Conservation (phyloP, 1,139 yeast genomes). For the Geotrichum bryndzae region DNA sequence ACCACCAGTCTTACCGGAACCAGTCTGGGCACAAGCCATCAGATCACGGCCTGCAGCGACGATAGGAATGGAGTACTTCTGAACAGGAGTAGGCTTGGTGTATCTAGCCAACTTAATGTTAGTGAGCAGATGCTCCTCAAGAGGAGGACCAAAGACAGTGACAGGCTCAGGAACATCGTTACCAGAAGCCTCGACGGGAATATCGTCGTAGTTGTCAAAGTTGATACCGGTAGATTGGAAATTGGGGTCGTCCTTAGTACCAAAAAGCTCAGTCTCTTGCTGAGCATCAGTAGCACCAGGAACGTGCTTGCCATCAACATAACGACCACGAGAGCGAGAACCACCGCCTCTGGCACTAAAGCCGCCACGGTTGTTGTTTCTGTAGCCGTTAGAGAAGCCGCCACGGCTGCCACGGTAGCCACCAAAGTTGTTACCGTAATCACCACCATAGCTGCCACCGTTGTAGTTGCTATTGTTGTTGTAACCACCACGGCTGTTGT, state of each 20-base stretch:
- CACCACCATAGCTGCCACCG: not conserved
- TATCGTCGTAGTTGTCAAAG: slow-evolving; percentile 96
- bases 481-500: not conserved
- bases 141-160: slow-evolving; percentile 81
- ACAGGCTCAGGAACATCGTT: slow-evolving; percentile 93
- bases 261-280: slow-evolving; percentile 77
- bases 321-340: slow-evolving; percentile 34
- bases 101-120: slow-evolving; percentile 86
- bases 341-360: slow-evolving; percentile 31
- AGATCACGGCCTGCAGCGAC: slow-evolving; percentile 93
- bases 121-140: slow-evolving; percentile 79
- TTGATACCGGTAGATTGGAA: slow-evolving; percentile 96
- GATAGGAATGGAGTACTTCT: slow-evolving; percentile 95
- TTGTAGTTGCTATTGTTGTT: not conserved
- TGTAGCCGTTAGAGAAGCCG: slow-evolving; percentile 26
- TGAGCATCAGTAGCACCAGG: slow-evolving; percentile 71
- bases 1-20: slow-evolving; percentile 99
- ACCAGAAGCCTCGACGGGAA: slow-evolving; percentile 98
- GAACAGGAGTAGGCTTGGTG: slow-evolving; percentile 96
- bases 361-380: slow-evolving; percentile 22
- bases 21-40: slow-evolving; percentile 99
- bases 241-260: slow-evolving; percentile 72
- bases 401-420: slow-evolving; percentile 28
- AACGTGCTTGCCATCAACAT: slow-evolving; percentile 82
- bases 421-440: not conserved